These are phyloP conservation scores for Striga hermonthica DNA, from an alignment of 305 asterid species.

Conservation along the genomic window DNA sequence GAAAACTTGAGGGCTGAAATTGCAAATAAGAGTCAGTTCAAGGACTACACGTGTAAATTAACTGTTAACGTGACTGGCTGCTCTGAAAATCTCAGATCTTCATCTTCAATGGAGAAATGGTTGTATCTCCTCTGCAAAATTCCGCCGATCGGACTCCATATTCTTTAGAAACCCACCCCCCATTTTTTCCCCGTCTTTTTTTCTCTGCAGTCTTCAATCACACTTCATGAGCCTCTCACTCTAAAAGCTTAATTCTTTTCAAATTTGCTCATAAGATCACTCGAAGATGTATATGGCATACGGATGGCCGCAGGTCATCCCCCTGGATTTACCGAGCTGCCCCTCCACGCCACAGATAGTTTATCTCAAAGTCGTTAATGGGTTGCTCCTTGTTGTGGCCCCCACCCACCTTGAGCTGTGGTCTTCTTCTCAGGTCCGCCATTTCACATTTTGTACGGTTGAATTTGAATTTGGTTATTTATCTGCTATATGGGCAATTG, in stretches of 20 bases:
- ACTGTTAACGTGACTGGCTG: constrained; percentile 10
- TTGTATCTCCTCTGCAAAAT: constrained; percentile 27
- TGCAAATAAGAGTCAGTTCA: not conserved
- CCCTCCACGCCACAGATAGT: constrained; percentile 68
- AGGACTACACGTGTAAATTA: not conserved
- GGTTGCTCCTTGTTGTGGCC: constrained; percentile 75
- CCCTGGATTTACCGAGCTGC: constrained; percentile 60
- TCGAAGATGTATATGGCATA: constrained; percentile 97
- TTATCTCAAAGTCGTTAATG: constrained; percentile 71
- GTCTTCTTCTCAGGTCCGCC: constrained; percentile 85
- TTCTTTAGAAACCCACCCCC: constrained; percentile 34
- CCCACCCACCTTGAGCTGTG: constrained; percentile 92
- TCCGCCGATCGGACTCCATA: constrained; percentile 42
- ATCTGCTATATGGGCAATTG: constrained; percentile 4
- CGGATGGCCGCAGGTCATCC: constrained; percentile 99
- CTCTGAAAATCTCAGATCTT: constrained; percentile 46
- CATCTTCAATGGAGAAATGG: constrained; percentile 36
- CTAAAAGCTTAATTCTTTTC: constrained; percentile 11
- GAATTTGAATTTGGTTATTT: constrained; percentile 28
- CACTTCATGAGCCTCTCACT: constrained; percentile 24
- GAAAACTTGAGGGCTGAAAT: not conserved
- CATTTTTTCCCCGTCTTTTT: not conserved
- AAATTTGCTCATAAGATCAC: constrained; percentile 3
- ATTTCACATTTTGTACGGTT: not conserved
- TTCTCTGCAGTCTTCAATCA: constrained; percentile 18